Evolutionary conservation across 352 stramenopile genomes (phyloP), one percentile per base, ranked within the genome.

Genomic region (Nothophytophthora sp.): DNA sequence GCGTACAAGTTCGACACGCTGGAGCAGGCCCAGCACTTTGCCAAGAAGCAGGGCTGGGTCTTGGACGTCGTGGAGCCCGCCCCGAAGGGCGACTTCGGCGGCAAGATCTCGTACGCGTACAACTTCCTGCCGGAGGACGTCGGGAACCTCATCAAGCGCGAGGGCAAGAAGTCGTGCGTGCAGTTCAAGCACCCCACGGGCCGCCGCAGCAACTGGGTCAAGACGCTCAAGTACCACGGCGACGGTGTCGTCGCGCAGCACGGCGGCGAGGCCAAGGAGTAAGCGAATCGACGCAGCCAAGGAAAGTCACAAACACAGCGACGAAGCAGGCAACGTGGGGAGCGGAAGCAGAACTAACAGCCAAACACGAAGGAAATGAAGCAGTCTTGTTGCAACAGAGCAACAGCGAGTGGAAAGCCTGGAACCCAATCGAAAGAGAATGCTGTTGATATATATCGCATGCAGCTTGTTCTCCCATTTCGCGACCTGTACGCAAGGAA

Each of bases 1-100:
- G 73, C 87, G 55, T 63, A 95, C 62, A 90, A 86, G 59, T 98
- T 98, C 50, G 76, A 93, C 60, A 96, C 76, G 35, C 80, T 92
- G 44, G 78, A 91, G 55, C 83, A 94, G 10, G 93, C 93, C 13
- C 62, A 95, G 36, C 22, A 41, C 27, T 90, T 89, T 32, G 79
- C 76, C 9, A 77, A 97, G 66, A 95, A 96, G 56, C 76, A 96
- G 41, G 74, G 76, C 22, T 98, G 89, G 84, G 83, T 92, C 38
- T 80, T 91, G 32, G 74, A 97, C 41, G 67, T 93, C 19, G 66
- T 88, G 25, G 76, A 92, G 32, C 91, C 92, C 6, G 85, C 92
- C 10, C 53, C 70, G 22, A 36, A 71, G 7, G 80, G 74, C 19
- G 70, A 92, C 55, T 91, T 86, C 50, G 60, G 84, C 24, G 85